These are phyloP conservation scores for Fraxinus nigra DNA, from an alignment of 305 asterid species.

Conservation along the genomic window DNA sequence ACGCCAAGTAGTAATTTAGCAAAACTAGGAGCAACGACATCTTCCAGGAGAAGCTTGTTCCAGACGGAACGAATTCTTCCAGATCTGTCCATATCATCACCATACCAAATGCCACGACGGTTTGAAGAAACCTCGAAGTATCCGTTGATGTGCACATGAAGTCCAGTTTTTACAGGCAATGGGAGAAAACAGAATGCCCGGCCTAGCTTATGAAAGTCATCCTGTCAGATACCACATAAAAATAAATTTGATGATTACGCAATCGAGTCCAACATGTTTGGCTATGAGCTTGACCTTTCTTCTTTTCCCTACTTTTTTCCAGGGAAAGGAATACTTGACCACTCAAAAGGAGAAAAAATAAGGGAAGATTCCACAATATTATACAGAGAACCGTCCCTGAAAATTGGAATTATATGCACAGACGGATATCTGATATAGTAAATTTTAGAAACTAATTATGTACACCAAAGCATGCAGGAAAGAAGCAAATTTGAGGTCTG, in stretches of 20 bases:
- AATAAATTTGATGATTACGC: constrained; percentile 22
- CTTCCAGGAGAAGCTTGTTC: constrained; percentile 95
- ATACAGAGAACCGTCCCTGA: constrained; percentile 13
- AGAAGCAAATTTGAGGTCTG: constrained; percentile 9
- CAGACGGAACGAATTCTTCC: constrained; percentile 92
- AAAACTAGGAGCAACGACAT: constrained; percentile 84
- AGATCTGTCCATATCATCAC: constrained; percentile 98
- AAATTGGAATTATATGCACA: constrained; percentile 17
- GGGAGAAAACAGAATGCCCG: constrained; percentile 98
- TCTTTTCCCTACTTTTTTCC: constrained; percentile 10
- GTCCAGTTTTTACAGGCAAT: constrained; percentile 91
- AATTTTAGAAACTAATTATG: constrained; percentile 16
- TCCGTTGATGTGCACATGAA: constrained; percentile 79
- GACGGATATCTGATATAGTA: constrained; percentile 7
- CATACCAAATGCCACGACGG: constrained; percentile 99
- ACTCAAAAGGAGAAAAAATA: constrained; percentile 16
- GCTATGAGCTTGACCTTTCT: background rate
- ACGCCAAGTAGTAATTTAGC: constrained; percentile 59
- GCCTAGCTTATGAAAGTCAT: constrained; percentile 58
- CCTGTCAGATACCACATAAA: constrained; percentile 49
- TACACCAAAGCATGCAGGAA: constrained; percentile 16
- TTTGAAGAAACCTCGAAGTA: constrained; percentile 96
- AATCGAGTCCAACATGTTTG: constrained; percentile 16
- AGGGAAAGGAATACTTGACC: constrained; percentile 6
- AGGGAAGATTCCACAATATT: constrained; percentile 7